Conservation (phyloP, 108 stramenopile species). For the Mediolabrus comicus region DNA sequence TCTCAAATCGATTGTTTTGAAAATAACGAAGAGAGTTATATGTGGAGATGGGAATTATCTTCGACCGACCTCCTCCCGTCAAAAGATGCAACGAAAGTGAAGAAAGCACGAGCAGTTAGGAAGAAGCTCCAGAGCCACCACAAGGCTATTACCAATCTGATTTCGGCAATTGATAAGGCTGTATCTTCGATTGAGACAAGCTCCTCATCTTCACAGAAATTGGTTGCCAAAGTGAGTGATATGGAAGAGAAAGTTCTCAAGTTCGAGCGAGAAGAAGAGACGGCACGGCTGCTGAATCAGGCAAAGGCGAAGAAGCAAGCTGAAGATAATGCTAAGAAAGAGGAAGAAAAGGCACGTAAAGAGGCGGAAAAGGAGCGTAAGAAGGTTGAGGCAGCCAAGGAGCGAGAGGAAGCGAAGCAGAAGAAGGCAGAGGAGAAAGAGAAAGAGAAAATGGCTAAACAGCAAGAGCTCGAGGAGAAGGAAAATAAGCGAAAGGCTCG, state of each 20-base stretch:
- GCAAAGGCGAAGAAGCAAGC: constrained; percentile 37
- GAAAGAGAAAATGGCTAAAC: constrained; percentile 40
- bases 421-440: constrained; percentile 50
- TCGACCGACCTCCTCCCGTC: constrained; percentile 60
- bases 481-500: constrained; percentile 58
- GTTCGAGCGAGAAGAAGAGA: constrained; percentile 79
- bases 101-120: constrained; percentile 60
- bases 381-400: constrained; percentile 39
- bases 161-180: constrained; percentile 52
- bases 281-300: constrained; percentile 48
- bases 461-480: constrained; percentile 51
- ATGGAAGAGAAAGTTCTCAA: constrained; percentile 82
- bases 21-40: constrained; percentile 36
- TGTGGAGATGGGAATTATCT: constrained; percentile 83
- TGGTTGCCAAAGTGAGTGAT: constrained; percentile 56
- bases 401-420: constrained; percentile 27
- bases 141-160: constrained; percentile 52
- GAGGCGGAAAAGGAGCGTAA: constrained; percentile 38
- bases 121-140: constrained; percentile 56
- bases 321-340: constrained; percentile 41
- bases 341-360: constrained; percentile 40
- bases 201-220: constrained; percentile 16
- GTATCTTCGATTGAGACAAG: constrained; percentile 19
- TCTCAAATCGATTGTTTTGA: constrained; percentile 44
- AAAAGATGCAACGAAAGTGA: constrained; percentile 42